Evolutionary conservation across 148 eudicot genomes (phyloP).

Genomic region (Diospyros lotus): DNA sequence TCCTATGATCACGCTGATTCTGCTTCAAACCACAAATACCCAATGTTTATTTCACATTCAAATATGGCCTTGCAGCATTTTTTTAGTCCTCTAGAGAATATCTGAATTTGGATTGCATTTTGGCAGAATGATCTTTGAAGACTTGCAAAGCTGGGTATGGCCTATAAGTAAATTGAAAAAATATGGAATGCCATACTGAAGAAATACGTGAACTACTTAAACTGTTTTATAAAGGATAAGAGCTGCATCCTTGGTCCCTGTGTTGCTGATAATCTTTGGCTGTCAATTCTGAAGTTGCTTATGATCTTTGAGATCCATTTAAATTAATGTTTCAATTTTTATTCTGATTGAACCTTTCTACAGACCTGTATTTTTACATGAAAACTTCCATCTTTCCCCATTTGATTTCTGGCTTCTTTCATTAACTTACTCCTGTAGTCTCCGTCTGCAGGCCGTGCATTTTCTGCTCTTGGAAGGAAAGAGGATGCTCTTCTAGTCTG

Average conservation of each 20-base stretch:
- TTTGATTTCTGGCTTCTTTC: conserved; percentile 9
- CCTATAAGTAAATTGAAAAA: not conserved
- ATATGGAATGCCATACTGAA: not conserved
- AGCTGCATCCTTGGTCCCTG: not conserved
- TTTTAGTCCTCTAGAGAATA: not conserved
- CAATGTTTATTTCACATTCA: not conserved
- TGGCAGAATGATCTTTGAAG: not conserved
- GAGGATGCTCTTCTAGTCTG: conserved; percentile 76
- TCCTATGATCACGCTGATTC: not conserved
- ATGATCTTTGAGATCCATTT: not conserved
- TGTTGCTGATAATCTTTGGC: not conserved
- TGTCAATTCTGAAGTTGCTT: no score
- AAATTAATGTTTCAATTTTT: conserved; percentile 1
- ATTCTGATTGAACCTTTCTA: not conserved
- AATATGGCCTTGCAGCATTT: not conserved
- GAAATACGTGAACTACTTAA: not conserved
- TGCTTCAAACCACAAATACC: not conserved
- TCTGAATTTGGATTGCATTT: not conserved
- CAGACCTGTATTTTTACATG: no score
- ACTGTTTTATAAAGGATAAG: not conserved
- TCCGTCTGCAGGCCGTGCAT: conserved; percentile 61
- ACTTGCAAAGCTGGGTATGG: not conserved
- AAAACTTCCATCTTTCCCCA: not conserved
- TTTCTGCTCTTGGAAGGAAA: conserved; percentile 76
- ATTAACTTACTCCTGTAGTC: conserved; percentile 6